These are phyloP conservation scores for Mortierella sp. DNA, from an alignment of 371 early-diverging fungal genomes.

Conservation along the genomic window DNA sequence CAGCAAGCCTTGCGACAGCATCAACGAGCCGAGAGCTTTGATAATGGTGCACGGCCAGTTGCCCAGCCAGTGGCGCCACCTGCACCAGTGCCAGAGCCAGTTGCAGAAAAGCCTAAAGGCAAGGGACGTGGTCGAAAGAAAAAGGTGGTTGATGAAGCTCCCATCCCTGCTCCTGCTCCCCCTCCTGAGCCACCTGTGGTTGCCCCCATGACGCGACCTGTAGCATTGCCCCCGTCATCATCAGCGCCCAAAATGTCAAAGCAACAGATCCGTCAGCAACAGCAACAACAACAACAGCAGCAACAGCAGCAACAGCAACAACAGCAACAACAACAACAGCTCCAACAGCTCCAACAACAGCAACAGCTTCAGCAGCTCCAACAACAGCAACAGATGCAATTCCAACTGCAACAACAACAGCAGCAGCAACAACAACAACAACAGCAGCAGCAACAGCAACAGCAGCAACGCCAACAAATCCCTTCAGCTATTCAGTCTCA, in stretches of 20 bases:
- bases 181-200: constrained; percentile 22
- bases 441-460: constrained; percentile 24
- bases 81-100: constrained; percentile 4
- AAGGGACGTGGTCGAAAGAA: constrained; percentile 50
- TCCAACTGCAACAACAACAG: constrained; percentile 19
- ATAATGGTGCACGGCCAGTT: constrained; percentile 6
- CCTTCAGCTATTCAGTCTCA: background rate
- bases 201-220: constrained; percentile 9
- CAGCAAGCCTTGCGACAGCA: constrained; percentile 30
- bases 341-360: constrained; percentile 28
- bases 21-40: constrained; percentile 40
- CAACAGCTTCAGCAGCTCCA: constrained; percentile 27
- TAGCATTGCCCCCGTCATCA: constrained; percentile 27
- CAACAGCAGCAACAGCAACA: constrained; percentile 33
- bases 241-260: constrained; percentile 31
- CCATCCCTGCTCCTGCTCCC: constrained; percentile 10
- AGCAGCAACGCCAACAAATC: constrained; percentile 21
- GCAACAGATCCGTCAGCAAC: constrained; percentile 31
- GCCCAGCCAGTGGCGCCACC: constrained; percentile 27
- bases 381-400: constrained; percentile 20
- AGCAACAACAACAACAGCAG: constrained; percentile 25
- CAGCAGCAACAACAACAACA: constrained; percentile 27
- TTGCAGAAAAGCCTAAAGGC: constrained; percentile 27
- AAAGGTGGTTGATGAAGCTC: constrained; percentile 30
- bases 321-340: constrained; percentile 28